phyloP scores from a whole-genome alignment of 345 rosid species.

The Populus euphratica region DNA sequence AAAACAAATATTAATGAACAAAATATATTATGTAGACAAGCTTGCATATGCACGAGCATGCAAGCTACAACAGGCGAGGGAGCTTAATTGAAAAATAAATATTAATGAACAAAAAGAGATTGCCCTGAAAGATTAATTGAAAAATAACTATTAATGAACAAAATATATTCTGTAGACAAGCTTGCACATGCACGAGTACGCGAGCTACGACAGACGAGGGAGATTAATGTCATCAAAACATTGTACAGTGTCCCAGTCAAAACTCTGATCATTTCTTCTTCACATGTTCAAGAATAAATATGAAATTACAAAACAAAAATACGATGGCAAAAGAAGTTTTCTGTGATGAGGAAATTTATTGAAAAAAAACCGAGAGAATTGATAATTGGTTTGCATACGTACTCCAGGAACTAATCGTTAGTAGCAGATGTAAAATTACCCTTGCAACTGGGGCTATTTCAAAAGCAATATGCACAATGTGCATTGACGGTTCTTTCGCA shows the following conservation, averaged over 20 bases:
- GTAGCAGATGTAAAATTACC: conserved; percentile 36
- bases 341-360: not conserved
- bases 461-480: conserved; percentile 85
- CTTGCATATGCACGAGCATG: not conserved
- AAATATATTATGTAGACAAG: not conserved
- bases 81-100: too few species aligned
- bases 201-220: not conserved
- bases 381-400: not conserved
- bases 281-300: not conserved
- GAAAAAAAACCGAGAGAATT: not conserved
- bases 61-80: not conserved
- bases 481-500: conserved; percentile 78
- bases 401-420: not conserved
- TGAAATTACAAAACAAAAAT: not conserved
- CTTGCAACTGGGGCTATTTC: conserved; percentile 99
- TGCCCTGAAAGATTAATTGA: conserved; percentile 34
- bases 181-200: not conserved
- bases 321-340: not conserved
- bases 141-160: not conserved
- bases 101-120: too few species aligned
- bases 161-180: not conserved
- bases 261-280: not conserved
- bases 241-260: not conserved
- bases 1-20: not conserved
- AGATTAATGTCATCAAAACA: not conserved